Base-by-base conservation (phyloP, 2,329 filamentous ascomycete species). In the Coniella vitis region DNA sequence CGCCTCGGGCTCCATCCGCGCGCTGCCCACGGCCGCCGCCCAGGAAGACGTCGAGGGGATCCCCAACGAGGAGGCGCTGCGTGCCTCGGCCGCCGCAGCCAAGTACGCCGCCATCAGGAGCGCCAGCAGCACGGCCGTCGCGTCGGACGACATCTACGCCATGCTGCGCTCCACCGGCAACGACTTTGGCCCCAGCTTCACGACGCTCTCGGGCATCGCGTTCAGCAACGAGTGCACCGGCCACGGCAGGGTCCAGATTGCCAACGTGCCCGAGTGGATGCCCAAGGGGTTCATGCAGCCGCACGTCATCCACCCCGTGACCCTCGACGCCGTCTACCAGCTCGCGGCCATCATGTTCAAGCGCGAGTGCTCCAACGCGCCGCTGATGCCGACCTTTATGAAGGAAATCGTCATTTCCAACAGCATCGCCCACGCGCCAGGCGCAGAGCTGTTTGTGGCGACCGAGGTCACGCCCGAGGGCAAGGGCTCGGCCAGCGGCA, bases 391-490 rank as follows among this genome's bases (percentile, higher is more conserved):
- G 10, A 32, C 34, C 25, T 37, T 41, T 19, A 40, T 54, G 35
- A 22, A 13, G 1, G 53, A 55, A 13, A 37, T 55, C 22, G 41
- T 42, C 25, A 32, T 55, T 2, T 38, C 53, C 3, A 45, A 34
- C 4, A 40, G 48, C 10, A 51, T 47, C 4, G 38, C 47, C 5
- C 31, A 21, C 3, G 38, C 43, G 3, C 52, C 54, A 2, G 52
- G 49, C 7, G 37, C 54, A 1, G 54, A 56, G 25, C 40, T 56
- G 13, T 12, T 49, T 7, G 44, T 56, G 7, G 54, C 52, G 4
- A 38, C 45, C 4, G 36, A 45, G 12, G 20, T 48, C n/a, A n/a
- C 34, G 14, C 43, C 45, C 8, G 34, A 53, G 22, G 46, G 34
- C 16, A 41, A 22, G 7, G 46, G 42, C 2, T 38, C 45, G 7